Evolutionary conservation across 257 asterid genomes (phyloP).

Genomic region (Schizonepeta tenuifolia): DNA sequence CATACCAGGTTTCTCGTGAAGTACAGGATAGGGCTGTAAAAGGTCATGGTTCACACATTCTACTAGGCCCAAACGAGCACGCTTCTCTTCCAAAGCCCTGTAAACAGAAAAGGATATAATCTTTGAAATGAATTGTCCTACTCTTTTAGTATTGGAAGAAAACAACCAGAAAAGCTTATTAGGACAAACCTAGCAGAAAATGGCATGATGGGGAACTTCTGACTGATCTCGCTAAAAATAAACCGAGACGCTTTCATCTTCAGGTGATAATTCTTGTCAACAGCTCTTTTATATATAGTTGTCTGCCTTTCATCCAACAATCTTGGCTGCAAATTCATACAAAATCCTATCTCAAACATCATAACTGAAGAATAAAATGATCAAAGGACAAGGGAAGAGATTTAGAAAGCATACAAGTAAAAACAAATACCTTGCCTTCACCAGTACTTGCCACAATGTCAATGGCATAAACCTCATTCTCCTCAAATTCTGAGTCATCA

Average conservation of each 20-base stretch:
- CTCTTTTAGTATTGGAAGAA: conserved; percentile 6
- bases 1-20: conserved; percentile 92
- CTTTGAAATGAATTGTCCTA: too few species aligned
- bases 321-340: conserved; percentile 57
- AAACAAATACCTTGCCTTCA: conserved; percentile 77
- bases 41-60: conserved; percentile 94
- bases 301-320: conserved; percentile 93
- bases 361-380: background rate
- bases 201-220: conserved; percentile 88
- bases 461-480: conserved; percentile 85
- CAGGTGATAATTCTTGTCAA: conserved; percentile 79
- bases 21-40: conserved; percentile 96
- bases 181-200: conserved; percentile 71
- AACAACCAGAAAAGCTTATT: background rate
- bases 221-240: conserved; percentile 89
- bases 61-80: conserved; percentile 86
- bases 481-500: conserved; percentile 96
- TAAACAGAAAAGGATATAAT: background rate
- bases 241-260: conserved; percentile 95
- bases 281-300: conserved; percentile 89
- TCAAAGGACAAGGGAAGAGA: background rate
- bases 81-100: conserved; percentile 98
- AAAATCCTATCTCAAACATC: background rate
- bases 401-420: background rate
- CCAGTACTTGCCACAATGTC: conserved; percentile 96